Evolutionary conservation across 2,329 filamentous ascomycete genomes (phyloP).

Genomic region (Nigrospora osmanthi): DNA sequence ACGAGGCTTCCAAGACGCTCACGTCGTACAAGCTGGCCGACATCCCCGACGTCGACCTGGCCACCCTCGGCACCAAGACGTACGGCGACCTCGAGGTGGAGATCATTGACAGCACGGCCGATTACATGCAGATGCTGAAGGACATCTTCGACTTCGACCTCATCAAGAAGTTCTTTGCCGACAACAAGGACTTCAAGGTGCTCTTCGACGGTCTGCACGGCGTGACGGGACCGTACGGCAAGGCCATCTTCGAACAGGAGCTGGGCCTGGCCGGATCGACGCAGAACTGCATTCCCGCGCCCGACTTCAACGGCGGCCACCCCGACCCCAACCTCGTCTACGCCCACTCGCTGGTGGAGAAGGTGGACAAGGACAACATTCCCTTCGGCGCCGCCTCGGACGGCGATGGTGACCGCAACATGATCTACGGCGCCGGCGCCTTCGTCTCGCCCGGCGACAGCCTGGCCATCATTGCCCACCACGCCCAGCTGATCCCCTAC

Average conservation of each 20-base stretch:
- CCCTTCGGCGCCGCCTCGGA: slow-evolving; percentile 96
- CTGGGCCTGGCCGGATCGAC: slow-evolving; percentile 71
- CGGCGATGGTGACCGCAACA: slow-evolving; percentile 97
- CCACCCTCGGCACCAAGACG: slow-evolving; percentile 71
- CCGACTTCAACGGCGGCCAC: slow-evolving; percentile 95
- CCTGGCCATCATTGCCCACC: slow-evolving; percentile 94
- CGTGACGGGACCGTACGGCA: slow-evolving; percentile 91
- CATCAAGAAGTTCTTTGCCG: slow-evolving; percentile 87
- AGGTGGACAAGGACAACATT: slow-evolving; percentile 82
- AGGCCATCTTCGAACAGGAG: slow-evolving; percentile 91
- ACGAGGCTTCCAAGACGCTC: slow-evolving; percentile 80
- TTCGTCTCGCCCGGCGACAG: slow-evolving; percentile 98
- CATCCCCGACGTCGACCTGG: slow-evolving; percentile 79
- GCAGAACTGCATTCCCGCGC: slow-evolving; percentile 86
- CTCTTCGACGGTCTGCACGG: slow-evolving; percentile 92
- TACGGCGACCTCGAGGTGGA: slow-evolving; percentile 89
- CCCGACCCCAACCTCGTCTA: slow-evolving; percentile 98
- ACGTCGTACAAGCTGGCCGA: slow-evolving; percentile 87
- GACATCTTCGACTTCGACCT: slow-evolving; percentile 97
- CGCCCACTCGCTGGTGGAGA: slow-evolving; percentile 81
- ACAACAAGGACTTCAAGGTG: slow-evolving; percentile 88
- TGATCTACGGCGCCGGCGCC: slow-evolving; percentile 96
- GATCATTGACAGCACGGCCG: slow-evolving; percentile 84
- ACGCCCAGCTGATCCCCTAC: slow-evolving; percentile 93
- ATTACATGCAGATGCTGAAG: slow-evolving; percentile 94